Percentiles rank a stretch among this genome's conserved stretches.
phyloP scores from a whole-genome alignment of 83 land plant genomes.

The Larix sibirica region DNA sequence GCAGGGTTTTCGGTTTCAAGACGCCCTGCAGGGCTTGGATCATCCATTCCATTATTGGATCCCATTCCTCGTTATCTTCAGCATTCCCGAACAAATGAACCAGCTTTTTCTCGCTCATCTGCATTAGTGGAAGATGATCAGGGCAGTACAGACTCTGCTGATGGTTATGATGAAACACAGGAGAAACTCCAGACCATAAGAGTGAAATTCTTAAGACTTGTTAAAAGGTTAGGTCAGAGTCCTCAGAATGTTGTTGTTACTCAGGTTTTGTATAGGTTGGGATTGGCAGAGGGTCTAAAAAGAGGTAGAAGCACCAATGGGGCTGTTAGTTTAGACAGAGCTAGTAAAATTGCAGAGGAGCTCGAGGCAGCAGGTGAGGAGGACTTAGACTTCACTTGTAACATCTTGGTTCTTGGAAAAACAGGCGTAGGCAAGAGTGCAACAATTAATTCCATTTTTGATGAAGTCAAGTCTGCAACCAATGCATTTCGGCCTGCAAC shows the following conservation, averaged over 20 bases:
- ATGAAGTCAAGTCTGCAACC: slow-evolving; percentile 77
- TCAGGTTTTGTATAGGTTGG: slow-evolving; percentile 91
- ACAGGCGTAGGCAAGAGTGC: slow-evolving; percentile 98
- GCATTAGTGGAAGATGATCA: slow-evolving; percentile 50
- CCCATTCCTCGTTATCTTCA: slow-evolving; percentile 52
- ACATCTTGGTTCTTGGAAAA: slow-evolving; percentile 94
- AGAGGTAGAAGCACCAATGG: slow-evolving; percentile 71
- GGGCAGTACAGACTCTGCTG: slow-evolving; percentile 46
- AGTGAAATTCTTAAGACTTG: slow-evolving; percentile 94
- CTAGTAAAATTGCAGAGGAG: slow-evolving; percentile 90
- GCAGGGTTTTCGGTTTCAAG: slow-evolving; percentile 77
- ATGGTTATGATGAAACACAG: slow-evolving; percentile 63
- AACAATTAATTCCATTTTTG: slow-evolving; percentile 94
- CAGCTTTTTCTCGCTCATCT: slow-evolving; percentile 30
- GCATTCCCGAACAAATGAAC: slow-evolving; percentile 48
- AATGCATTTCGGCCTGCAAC: slow-evolving; percentile 82
- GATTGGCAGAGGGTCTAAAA: slow-evolving; percentile 88
- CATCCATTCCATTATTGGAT: slow-evolving; percentile 54
- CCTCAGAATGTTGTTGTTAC: slow-evolving; percentile 97
- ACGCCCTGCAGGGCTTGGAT: slow-evolving; percentile 64
- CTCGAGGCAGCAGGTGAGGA: slow-evolving; percentile 86
- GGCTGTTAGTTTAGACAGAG: slow-evolving; percentile 88
- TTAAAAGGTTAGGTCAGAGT: slow-evolving; percentile 92
- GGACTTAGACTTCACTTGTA: slow-evolving; percentile 94
- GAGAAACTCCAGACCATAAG: slow-evolving; percentile 87